These are phyloP conservation scores for Maudiozyma bulderi DNA, from an alignment of 805 yeast genomes.

Conservation along the genomic window DNA sequence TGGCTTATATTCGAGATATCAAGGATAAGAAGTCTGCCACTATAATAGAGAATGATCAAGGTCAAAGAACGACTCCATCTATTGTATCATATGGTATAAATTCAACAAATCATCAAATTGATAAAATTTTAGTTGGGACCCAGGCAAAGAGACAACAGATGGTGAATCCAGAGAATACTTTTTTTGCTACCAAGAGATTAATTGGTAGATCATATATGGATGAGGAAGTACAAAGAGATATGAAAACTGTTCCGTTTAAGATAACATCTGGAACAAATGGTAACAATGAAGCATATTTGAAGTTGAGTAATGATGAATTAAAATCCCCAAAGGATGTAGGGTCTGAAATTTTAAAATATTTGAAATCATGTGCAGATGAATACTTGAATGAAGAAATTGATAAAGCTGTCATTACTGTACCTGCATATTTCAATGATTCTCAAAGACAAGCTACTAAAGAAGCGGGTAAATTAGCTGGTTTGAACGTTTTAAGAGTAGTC, in stretches of 20 bases:
- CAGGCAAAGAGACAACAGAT: conserved; percentile 72
- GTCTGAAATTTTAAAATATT: conserved; percentile 51
- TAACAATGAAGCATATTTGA: conserved; percentile 70
- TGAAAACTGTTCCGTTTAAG: conserved; percentile 51
- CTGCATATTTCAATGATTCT: conserved; percentile 75
- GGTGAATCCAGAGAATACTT: conserved; percentile 66
- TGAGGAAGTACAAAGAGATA: conserved; percentile 59
- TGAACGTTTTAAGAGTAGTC: conserved; percentile 64
- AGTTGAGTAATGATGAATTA: conserved; percentile 31
- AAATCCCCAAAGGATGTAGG: conserved; percentile 66
- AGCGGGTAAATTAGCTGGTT: conserved; percentile 68
- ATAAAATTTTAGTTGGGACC: conserved; percentile 45
- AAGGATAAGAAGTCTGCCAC: conserved; percentile 52
- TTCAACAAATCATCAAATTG: not conserved
- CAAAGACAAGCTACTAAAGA: conserved; percentile 79
- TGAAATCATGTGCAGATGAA: conserved; percentile 57
- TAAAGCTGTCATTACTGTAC: conserved; percentile 77
- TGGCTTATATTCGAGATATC: conserved; percentile 39
- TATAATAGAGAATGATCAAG: conserved; percentile 65
- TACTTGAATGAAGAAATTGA: conserved; percentile 44
- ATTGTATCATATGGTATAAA: conserved; percentile 53
- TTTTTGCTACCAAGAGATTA: conserved; percentile 72
- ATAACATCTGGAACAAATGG: conserved; percentile 40
- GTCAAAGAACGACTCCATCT: conserved; percentile 72
- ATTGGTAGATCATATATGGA: conserved; percentile 67